Evolutionary conservation across 2,329 filamentous ascomycete genomes (phyloP).

Genomic region (Cyclaneusma minus): DNA sequence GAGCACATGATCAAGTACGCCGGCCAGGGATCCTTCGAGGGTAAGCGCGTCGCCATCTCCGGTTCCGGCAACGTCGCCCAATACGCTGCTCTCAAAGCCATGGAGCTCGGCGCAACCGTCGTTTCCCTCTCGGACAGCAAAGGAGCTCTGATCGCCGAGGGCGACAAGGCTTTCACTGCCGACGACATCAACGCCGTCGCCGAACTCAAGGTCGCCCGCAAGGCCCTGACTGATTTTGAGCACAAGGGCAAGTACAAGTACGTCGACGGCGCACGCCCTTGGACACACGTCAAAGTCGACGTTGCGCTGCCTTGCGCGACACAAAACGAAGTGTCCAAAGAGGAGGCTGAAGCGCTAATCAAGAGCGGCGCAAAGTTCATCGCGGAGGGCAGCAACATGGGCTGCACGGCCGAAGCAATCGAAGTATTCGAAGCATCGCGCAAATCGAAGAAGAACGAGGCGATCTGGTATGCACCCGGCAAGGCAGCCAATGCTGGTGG

Average conservation of each 20-base stretch:
- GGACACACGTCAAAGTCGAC: slow-evolving; percentile 82
- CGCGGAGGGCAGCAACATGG: slow-evolving; percentile 98
- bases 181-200: slow-evolving; percentile 71
- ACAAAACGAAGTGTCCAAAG: slow-evolving; percentile 90
- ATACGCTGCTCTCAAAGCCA: slow-evolving; percentile 89
- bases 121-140: slow-evolving; percentile 88
- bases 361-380: slow-evolving; percentile 66
- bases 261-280: slow-evolving; percentile 74
- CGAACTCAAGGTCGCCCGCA: slow-evolving; percentile 71
- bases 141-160: slow-evolving; percentile 64
- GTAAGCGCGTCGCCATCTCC: slow-evolving; percentile 90
- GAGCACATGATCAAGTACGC: slow-evolving; percentile 90
- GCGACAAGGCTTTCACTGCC: slow-evolving; percentile 56
- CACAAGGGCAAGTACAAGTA: slow-evolving; percentile 62
- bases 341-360: slow-evolving; percentile 76
- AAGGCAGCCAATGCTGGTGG: slow-evolving; percentile 97
- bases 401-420: slow-evolving; percentile 90
- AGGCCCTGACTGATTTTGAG: slow-evolving; percentile 62
- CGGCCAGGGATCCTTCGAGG: slow-evolving; percentile 69
- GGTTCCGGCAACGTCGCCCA: slow-evolving; percentile 97
- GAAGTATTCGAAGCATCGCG: slow-evolving; percentile 76
- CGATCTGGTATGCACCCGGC: slow-evolving; percentile 91
- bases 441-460: slow-evolving; percentile 46
- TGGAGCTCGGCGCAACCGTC: slow-evolving; percentile 87
- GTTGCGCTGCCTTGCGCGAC: slow-evolving; percentile 86